Percentiles rank a stretch among this genome's conserved stretches.
phyloP scores from a whole-genome alignment of 805 yeast genomes.

The Cyberlindnera mycetangii region DNA sequence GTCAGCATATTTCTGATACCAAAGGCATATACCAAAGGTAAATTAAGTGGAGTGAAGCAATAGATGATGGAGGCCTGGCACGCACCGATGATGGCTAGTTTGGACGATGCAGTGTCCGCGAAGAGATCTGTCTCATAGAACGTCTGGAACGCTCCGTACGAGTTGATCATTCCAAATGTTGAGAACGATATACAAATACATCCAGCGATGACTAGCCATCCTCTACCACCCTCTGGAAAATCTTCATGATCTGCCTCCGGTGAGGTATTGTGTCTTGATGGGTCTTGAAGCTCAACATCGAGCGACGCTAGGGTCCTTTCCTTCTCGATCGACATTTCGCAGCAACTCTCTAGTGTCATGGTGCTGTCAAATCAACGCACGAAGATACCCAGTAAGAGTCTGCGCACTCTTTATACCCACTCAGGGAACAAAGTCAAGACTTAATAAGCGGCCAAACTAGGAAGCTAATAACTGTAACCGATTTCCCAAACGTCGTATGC shows the following conservation, averaged over 20 bases:
- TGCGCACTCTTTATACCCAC: too few relatives aligned
- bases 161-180: slow-evolving; percentile 25
- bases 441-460: too few relatives aligned
- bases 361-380: too few relatives aligned
- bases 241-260: slow-evolving; percentile 16
- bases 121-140: slow-evolving; percentile 24
- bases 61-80: slow-evolving; percentile 25
- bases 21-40: slow-evolving; percentile 22
- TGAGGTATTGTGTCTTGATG: background rate
- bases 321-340: background rate
- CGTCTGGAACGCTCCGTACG: slow-evolving; percentile 26
- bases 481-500: too few relatives aligned
- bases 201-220: slow-evolving; percentile 26
- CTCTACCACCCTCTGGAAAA: slow-evolving; percentile 23
- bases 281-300: background rate
- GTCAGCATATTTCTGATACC: slow-evolving; percentile 17
- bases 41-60: slow-evolving; percentile 14
- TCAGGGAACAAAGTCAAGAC: too few relatives aligned
- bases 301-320: background rate
- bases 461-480: too few relatives aligned
- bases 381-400: too few relatives aligned
- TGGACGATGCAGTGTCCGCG: slow-evolving; percentile 14
- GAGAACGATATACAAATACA: slow-evolving; percentile 17
- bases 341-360: too few relatives aligned
- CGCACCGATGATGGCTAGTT: slow-evolving; percentile 25